Evolutionary conservation across 208 protist species (phyloP).

Genomic region (Trypanosomatidae sp.): DNA sequence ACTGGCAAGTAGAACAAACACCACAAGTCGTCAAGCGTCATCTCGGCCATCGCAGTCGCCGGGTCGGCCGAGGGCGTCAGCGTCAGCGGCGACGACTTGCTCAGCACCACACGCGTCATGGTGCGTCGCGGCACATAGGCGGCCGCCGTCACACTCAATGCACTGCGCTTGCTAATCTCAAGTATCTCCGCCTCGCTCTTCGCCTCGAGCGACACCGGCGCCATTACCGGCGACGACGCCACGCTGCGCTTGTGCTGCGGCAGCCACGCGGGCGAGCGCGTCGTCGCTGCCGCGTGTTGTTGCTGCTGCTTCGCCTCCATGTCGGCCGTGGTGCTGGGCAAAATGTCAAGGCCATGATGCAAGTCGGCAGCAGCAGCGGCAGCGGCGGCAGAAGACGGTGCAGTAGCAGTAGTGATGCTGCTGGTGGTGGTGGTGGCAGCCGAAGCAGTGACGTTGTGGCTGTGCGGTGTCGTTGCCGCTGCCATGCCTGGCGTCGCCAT

Average conservation of each 20-base stretch:
- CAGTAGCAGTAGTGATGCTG: slow-evolving; percentile 2
- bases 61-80: slow-evolving; percentile 29
- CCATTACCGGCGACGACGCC: slow-evolving; percentile 9
- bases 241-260: slow-evolving; percentile 3
- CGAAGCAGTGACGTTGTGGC: slow-evolving; percentile 2
- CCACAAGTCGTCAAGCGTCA: slow-evolving; percentile 66
- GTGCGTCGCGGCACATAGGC: slow-evolving; percentile 60
- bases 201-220: slow-evolving; percentile 8
- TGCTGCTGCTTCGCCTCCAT: neutral
- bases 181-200: slow-evolving; percentile 45
- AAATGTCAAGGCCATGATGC: neutral
- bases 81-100: slow-evolving; percentile 40
- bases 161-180: slow-evolving; percentile 42
- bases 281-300: neutral
- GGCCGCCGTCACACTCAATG: slow-evolving; percentile 24
- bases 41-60: slow-evolving; percentile 20
- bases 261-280: slow-evolving; percentile 1
- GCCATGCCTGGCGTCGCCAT: slow-evolving; percentile 15
- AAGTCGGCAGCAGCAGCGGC: neutral
- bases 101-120: slow-evolving; percentile 34
- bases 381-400: slow-evolving; percentile 3
- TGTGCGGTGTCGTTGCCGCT: slow-evolving; percentile 1
- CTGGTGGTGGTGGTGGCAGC: slow-evolving; percentile 2
- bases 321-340: neutral
- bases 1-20: slow-evolving; percentile 67